Percentiles rank a stretch among this genome's conserved stretches.
Evolutionary conservation across 2,329 filamentous ascomycete genomes (phyloP).

Genomic region (Trichoderma sp.): DNA sequence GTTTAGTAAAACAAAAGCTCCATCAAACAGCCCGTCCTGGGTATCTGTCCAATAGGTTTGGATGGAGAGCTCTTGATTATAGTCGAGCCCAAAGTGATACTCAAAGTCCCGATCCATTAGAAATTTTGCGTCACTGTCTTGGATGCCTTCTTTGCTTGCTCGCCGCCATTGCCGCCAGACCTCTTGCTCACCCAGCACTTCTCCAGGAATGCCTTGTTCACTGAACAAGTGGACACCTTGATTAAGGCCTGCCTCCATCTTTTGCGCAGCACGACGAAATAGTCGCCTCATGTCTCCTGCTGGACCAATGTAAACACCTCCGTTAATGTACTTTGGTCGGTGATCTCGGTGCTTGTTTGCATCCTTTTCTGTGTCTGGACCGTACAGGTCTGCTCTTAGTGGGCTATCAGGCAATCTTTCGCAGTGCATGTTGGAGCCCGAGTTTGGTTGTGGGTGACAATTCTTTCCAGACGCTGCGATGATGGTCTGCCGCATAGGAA

Average conservation of each 20-base stretch:
- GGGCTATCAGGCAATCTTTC: conserved; percentile 38
- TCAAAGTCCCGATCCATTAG: conserved; percentile 33
- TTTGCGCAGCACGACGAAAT: background rate
- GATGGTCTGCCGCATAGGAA: background rate
- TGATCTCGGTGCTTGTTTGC: conserved; percentile 29
- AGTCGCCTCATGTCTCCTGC: background rate
- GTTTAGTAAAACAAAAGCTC: conserved; percentile 32
- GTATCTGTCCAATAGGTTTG: conserved; percentile 34
- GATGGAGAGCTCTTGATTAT: conserved; percentile 36
- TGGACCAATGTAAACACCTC: background rate
- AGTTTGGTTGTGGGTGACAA: conserved; percentile 34
- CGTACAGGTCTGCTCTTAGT: conserved; percentile 33
- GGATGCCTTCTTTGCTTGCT: conserved; percentile 33
- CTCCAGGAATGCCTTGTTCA: conserved; percentile 38
- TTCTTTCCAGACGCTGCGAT: conserved; percentile 30
- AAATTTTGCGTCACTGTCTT: conserved; percentile 4
- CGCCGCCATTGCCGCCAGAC: conserved; percentile 38
- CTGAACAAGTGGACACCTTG: conserved; percentile 34
- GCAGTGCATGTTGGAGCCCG: conserved; percentile 34
- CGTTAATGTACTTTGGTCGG: conserved; percentile 13
- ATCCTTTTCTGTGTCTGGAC: conserved; percentile 34
- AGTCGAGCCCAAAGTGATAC: conserved; percentile 38
- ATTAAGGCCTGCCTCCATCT: conserved; percentile 26
- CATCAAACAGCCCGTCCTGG: conserved; percentile 24
- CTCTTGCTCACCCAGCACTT: conserved; percentile 39